Base-by-base conservation (phyloP, 1,139 yeast species). In the Geotrichum fermentans region DNA sequence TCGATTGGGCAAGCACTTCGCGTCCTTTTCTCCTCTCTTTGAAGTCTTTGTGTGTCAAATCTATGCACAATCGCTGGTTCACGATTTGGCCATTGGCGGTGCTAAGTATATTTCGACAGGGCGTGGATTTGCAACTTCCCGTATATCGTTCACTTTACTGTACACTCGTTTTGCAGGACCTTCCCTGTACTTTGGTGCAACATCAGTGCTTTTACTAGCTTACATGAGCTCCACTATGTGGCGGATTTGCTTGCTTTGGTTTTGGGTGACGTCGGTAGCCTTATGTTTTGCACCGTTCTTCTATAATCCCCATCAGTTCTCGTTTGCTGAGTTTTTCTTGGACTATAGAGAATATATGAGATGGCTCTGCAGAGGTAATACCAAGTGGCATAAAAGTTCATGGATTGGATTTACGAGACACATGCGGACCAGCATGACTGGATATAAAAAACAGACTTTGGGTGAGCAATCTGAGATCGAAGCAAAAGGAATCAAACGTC, bases 31-130 rank as follows among this genome's bases (percentile, higher is more conserved):
- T 0, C 95, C 96, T 4, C 66, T 87, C 14, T 88, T 88, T 67
- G 96, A 88, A 61, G 92, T 88, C 0, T 87, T 88, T 66, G 90
- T 84, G 1, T 85, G 96, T 61, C 94, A 85, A 58, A 79, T 86
- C 1, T 88, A 88, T 64, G 82, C 95, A 0, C 78, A 78, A 53
- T 75, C 95, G 0, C 71, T 88, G 55, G 67, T 78, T 28, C 78
- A 78, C 43, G 89, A 87, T 63, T 68, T 88, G 33, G 74, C 83
- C 0, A 75, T 83, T 62, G 96, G 96, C 0, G 94, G 94, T 32
- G 96, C 96, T 0, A 73, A 74, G 56, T 88, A 88, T 61, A 81
- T 88, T 48, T 78, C 94, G 1, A 86, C 96, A 0, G 96, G 96
- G 0, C 67, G 96, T 61, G 94, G 94, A 0, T 82, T 87, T 69